Percentiles rank a stretch among this genome's conserved stretches.
Conservation (phyloP, 2,329 filamentous ascomycete genomes). For the Talaromyces sp. region DNA sequence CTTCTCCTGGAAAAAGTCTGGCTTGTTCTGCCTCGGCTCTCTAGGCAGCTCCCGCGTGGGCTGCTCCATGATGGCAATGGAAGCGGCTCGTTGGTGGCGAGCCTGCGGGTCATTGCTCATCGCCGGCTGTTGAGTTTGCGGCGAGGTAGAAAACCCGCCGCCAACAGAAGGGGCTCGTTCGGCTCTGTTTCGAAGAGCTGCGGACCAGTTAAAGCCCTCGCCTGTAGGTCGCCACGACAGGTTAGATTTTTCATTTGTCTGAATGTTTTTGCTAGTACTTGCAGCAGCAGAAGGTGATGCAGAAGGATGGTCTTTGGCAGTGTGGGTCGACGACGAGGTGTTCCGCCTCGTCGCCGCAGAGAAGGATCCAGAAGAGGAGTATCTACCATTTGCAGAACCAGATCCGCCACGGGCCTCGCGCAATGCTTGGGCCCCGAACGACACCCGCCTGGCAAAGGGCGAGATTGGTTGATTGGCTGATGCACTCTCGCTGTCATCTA, state of each 20-base stretch:
- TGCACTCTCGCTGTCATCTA: constrained; percentile 65
- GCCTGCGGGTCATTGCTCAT: constrained; percentile 38
- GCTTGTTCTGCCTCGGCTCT: constrained; percentile 59
- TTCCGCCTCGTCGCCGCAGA: constrained; percentile 21
- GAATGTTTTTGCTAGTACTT: constrained; percentile 32
- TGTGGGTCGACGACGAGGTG: constrained; percentile 21
- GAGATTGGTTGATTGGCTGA: constrained; percentile 59
- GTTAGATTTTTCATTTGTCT: constrained; percentile 39
- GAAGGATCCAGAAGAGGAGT: constrained; percentile 39
- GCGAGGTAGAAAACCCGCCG: constrained; percentile 24
- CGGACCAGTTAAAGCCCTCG: constrained; percentile 95
- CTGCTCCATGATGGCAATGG: constrained; percentile 53
- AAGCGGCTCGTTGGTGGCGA: constrained; percentile 37
- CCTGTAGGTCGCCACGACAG: constrained; percentile 54
- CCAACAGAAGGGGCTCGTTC: constrained; percentile 63
- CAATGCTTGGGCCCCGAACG: constrained; percentile 79
- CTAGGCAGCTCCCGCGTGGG: constrained; percentile 44
- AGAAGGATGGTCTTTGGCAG: constrained; percentile 16
- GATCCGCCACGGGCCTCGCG: constrained; percentile 64
- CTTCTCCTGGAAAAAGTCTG: constrained; percentile 92
- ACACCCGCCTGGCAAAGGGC: constrained; percentile 73
- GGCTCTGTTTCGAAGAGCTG: constrained; percentile 87
- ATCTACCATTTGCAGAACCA: constrained; percentile 58
- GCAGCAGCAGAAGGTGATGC: constrained; percentile 34
- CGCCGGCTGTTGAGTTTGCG: constrained; percentile 30